phyloP scores from a whole-genome alignment of 345 rosid genomes.

The Eucalyptus curtisii region DNA sequence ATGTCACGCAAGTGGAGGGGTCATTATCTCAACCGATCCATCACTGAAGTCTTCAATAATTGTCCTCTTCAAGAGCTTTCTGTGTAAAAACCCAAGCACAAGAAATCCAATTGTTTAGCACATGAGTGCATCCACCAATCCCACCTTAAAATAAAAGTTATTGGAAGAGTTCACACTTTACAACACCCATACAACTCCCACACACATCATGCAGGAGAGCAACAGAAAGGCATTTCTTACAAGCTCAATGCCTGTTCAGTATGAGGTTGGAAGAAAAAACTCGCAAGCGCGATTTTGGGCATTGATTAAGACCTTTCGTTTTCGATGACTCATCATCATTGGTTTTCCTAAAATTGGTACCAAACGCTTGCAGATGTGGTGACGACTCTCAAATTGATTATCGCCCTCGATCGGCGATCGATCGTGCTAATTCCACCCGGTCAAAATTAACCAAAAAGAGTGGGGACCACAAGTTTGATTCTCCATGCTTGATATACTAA shows the following conservation, averaged over 20 bases:
- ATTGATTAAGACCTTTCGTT: not conserved
- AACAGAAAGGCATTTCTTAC: not conserved
- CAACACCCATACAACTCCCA: not conserved
- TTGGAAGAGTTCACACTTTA: not conserved
- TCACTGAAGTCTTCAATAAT: not conserved
- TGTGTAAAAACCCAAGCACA: not conserved
- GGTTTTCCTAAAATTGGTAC: not conserved
- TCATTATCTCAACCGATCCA: not conserved
- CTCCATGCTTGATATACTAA: not conserved
- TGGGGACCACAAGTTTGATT: not conserved
- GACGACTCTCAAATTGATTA: not conserved
- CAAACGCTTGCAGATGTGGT: not conserved
- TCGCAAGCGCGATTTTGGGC: not conserved
- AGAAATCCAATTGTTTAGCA: not conserved
- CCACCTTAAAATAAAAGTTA: not conserved
- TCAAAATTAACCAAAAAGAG: not conserved
- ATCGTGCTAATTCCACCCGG: not conserved
- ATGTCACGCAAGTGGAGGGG: not conserved
- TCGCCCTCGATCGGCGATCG: not conserved
- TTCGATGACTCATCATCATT: not conserved
- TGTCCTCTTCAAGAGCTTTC: not conserved
- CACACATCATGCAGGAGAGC: not conserved
- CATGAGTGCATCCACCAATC: not conserved
- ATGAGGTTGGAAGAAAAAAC: not conserved
- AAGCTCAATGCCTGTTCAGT: not conserved